Conservation (phyloP, 2,329 filamentous ascomycete species). For the Cladosporium colombiae region DNA sequence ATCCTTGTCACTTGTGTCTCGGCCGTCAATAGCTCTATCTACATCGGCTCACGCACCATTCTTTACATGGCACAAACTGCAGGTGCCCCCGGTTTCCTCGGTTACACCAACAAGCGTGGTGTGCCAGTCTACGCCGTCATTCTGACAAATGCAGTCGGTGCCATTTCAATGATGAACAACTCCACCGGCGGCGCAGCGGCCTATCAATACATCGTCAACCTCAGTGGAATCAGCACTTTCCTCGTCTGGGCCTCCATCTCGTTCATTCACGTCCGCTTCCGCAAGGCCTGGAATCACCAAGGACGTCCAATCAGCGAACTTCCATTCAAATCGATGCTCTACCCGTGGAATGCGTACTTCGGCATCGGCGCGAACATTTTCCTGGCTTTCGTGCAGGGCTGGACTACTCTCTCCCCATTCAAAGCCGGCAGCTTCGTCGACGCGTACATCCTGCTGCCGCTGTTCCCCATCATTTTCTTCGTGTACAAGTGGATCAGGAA, state of each 20-base stretch:
- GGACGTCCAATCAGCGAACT: constrained; percentile 54
- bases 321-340: constrained; percentile 50
- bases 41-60: constrained; percentile 73
- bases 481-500: constrained; percentile 50
- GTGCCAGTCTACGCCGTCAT: constrained; percentile 62
- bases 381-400: constrained; percentile 56
- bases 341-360: constrained; percentile 55
- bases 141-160: constrained; percentile 69
- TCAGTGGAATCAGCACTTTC: constrained; percentile 70
- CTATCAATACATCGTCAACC: constrained; percentile 69
- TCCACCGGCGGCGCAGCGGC: constrained; percentile 66
- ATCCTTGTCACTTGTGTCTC: constrained; percentile 45
- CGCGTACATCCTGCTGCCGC: constrained; percentile 56
- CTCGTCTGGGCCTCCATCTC: constrained; percentile 65
- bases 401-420: constrained; percentile 55
- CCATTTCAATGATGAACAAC: constrained; percentile 74
- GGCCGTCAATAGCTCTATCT: constrained; percentile 74
- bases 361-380: constrained; percentile 51
- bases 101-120: constrained; percentile 66
- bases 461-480: constrained; percentile 51
- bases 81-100: constrained; percentile 70
- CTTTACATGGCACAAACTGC: constrained; percentile 73
- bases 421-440: constrained; percentile 54
- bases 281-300: constrained; percentile 61
- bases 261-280: constrained; percentile 72